Evolutionary conservation across 805 yeast genomes (phyloP).

Genomic region (Hanseniaspora taiwanica): DNA sequence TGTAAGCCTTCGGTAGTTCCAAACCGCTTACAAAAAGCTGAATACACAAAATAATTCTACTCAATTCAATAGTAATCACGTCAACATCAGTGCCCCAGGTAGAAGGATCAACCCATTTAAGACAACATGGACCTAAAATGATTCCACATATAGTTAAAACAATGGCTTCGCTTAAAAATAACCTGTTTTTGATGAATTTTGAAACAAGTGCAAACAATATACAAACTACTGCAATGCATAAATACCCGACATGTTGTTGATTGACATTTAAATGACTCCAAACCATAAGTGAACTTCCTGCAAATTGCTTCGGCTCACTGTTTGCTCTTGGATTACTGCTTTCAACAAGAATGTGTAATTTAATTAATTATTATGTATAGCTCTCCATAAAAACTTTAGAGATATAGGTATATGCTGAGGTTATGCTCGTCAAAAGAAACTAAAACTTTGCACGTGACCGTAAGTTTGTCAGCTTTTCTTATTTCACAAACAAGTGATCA

Average conservation of each 20-base stretch:
- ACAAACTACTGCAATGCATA: neutral
- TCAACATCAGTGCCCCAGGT: conserved; percentile 53
- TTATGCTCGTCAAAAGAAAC: no score
- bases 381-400: no score
- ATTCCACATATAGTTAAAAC: conserved; percentile 77
- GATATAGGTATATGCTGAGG: no score
- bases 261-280: neutral
- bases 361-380: no score
- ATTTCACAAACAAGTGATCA: no score
- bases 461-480: no score
- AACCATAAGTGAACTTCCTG: neutral
- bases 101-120: conserved; percentile 71
- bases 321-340: neutral
- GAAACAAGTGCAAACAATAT: neutral
- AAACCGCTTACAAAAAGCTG: conserved; percentile 93
- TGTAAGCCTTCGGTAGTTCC: conserved; percentile 79
- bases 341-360: neutral
- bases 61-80: conserved; percentile 66
- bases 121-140: conserved; percentile 77
- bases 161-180: conserved; percentile 85
- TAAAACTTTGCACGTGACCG: no score
- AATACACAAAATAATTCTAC: conserved; percentile 69
- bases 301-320: neutral
- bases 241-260: neutral
- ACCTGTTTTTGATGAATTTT: conserved; percentile 7